phyloP scores from a whole-genome alignment of 805 yeast species.

The Candida yuanshanica region DNA sequence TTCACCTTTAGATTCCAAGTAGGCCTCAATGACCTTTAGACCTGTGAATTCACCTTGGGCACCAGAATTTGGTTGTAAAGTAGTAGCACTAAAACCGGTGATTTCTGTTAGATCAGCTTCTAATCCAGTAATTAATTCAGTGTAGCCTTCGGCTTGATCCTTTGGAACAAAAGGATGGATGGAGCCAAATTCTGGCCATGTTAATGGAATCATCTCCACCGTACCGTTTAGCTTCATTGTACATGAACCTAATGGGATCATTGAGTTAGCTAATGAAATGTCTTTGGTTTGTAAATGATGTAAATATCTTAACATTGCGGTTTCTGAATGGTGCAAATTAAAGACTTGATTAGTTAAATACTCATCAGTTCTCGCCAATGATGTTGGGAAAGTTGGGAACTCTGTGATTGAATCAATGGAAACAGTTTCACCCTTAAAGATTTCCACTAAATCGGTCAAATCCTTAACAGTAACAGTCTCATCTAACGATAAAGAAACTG shows the following conservation, averaged over 20 bases:
- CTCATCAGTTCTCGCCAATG: slow-evolving; percentile 48
- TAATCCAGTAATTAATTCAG: slow-evolving; percentile 66
- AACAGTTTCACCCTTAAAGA: slow-evolving; percentile 47
- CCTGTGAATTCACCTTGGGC: slow-evolving; percentile 99
- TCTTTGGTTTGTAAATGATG: slow-evolving; percentile 83
- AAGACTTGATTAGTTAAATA: slow-evolving; percentile 73
- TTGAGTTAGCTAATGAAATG: slow-evolving; percentile 87
- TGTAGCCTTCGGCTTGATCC: slow-evolving; percentile 85
- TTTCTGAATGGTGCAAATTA: slow-evolving; percentile 86
- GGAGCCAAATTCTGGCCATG: slow-evolving; percentile 88
- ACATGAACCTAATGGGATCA: slow-evolving; percentile 97
- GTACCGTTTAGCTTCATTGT: slow-evolving; percentile 97
- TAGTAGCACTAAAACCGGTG: slow-evolving; percentile 88
- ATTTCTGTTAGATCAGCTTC: slow-evolving; percentile 84
- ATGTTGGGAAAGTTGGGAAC: slow-evolving; percentile 46
- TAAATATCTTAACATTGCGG: slow-evolving; percentile 88
- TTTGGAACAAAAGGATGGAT: slow-evolving; percentile 92
- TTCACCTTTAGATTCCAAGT: slow-evolving; percentile 67
- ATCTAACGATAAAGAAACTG: slow-evolving; percentile 81
- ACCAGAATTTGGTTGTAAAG: slow-evolving; percentile 95
- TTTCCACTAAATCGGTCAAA: slow-evolving; percentile 45
- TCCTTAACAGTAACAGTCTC: slow-evolving; percentile 74
- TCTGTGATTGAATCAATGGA: slow-evolving; percentile 21
- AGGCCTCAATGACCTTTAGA: slow-evolving; percentile 75
- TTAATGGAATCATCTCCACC: slow-evolving; percentile 87